Evolutionary conservation across 352 stramenopile species (phyloP), one percentile per base, ranked within the genome.

Genomic region (Globisporangium carolinianum): DNA sequence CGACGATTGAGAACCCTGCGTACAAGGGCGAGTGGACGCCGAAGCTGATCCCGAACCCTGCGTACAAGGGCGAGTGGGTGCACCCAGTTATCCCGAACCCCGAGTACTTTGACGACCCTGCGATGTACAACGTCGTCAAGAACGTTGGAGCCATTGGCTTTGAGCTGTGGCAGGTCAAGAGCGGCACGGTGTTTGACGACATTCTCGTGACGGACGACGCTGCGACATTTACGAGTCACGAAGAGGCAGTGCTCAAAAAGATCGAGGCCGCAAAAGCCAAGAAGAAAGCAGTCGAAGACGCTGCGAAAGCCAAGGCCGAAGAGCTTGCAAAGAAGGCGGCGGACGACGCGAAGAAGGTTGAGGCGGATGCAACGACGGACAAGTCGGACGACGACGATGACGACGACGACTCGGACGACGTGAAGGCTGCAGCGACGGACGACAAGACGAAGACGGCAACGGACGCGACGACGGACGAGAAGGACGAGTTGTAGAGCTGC

Each of bases 151-250:
- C 97, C 63, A 87, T 99, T 63, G 97, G 97, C 58, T 99, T 99
- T 65, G 97, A 99, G 84, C 85, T 99, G 42, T 99, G 97, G 97
- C 81, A 97, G 80, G 97, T 99, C 24, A 99, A 97, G 73, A 92
- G 91, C 42, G 97, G 97, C 71, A 99, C 96, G 24, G 79, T 99
- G 49, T 99, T 99, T 69, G 97, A 99, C 73, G 96, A 99, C 75
- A 99, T 99, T 65, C 83, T 99, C 47, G 78, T 99, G 51, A 99
- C 96, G 10, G 97, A 99, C 79, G 96, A 88, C 66, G 75, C 97
- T 53, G 91, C 97, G 24, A 91, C 98, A 64, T 97, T 98, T 80
- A 97, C 98, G 68, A 88, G 94, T 56, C 90, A 86, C 68, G 97
- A 99, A 74, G 98, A 98, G 71, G 83, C 83, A 11, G 96, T 98